Base-by-base conservation (phyloP, 2,329 filamentous ascomycete species). In the Helotiales sp. region DNA sequence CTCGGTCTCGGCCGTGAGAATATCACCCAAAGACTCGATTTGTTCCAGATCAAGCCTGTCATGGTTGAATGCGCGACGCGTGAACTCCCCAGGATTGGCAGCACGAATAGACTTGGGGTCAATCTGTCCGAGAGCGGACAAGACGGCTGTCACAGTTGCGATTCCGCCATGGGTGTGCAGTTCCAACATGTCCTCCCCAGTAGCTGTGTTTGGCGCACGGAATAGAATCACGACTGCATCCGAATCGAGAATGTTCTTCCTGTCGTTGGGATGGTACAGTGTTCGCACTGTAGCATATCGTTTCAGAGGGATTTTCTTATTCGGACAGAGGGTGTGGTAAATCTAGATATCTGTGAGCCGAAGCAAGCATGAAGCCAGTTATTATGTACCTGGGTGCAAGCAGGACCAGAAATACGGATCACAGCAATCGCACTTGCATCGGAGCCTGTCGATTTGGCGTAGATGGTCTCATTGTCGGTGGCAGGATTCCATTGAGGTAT, bases 31-130 rank as follows among this genome's bases (percentile, higher is more conserved):
- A 0, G 87, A 84, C 78, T 91, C 89, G 7, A 91, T 91, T 79
- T 99, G 94, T 2, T 93, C 92, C 1, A 99, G 85, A 74, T 96
- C 92, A 4, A 99, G 85, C 1, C 93, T 88, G 74, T 90, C 85
- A 77, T 97, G 96, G 77, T 94, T 84, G 75, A 99, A 99, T 5
- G 96, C 94, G 43, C 96, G 89, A 69, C 90, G 89, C 3, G 96
- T 99, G 79, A 99, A 99, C 77, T 99, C 96, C 64, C 96, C 96
- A 0, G 96, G 91, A 76, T 97, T 95, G 2, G 96, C 96, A 77
- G 97, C 97, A 32, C 93, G 92, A 66, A 97, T 17, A 49, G 55
- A 15, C 34, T 32, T n/a, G n/a, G 57, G 20, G 26, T 57, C 17
- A 5, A 61, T 26, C 50, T 80, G 79, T 0, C 91, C 85, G 65